Percentiles rank a stretch among this genome's conserved stretches.
Conservation (phyloP, 1,284 basidiomycete genomes). For the Malassezia cuniculi region DNA sequence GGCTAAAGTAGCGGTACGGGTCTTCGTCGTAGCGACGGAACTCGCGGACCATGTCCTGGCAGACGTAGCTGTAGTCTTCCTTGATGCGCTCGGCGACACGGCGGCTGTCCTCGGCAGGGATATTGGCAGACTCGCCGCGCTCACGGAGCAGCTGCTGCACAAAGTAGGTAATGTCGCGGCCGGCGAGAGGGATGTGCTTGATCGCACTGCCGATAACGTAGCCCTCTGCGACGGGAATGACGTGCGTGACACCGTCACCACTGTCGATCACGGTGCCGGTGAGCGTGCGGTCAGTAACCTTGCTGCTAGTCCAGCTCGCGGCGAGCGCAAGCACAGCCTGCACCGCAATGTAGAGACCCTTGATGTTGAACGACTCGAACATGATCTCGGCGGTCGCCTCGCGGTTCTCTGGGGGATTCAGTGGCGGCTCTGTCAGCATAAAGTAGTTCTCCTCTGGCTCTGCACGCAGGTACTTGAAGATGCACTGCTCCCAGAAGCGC, state of each 20-base stretch:
- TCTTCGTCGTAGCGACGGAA: conserved; percentile 95
- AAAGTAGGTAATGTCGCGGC: conserved; percentile 91
- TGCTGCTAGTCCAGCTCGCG: conserved; percentile 89
- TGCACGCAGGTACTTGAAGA: conserved; percentile 97
- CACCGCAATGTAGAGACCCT: conserved; percentile 92
- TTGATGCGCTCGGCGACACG: conserved; percentile 87
- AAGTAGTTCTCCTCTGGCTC: conserved; percentile 99
- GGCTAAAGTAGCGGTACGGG: conserved; percentile 88
- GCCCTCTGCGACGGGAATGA: conserved; percentile 86
- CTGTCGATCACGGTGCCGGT: conserved; percentile 98
- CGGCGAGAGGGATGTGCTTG: conserved; percentile 97
- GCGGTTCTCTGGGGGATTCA: conserved; percentile 95
- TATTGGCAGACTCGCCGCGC: conserved; percentile 74
- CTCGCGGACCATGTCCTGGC: conserved; percentile 97
- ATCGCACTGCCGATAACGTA: conserved; percentile 98
- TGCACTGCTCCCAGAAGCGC: conserved; percentile 97
- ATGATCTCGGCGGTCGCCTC: conserved; percentile 99
- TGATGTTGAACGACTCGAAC: conserved; percentile 98
- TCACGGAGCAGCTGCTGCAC: conserved; percentile 92
- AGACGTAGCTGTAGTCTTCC: conserved; percentile 93
- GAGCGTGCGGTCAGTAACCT: conserved; percentile 78
- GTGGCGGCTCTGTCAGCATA: conserved; percentile 89
- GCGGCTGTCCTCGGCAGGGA: conserved; percentile 92
- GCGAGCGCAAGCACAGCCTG: conserved; percentile 98
- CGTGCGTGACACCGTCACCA: conserved; percentile 95